Evolutionary conservation across 139 green algal genomes (phyloP).

Genomic region (Chlamydomonas sphaeroides): DNA sequence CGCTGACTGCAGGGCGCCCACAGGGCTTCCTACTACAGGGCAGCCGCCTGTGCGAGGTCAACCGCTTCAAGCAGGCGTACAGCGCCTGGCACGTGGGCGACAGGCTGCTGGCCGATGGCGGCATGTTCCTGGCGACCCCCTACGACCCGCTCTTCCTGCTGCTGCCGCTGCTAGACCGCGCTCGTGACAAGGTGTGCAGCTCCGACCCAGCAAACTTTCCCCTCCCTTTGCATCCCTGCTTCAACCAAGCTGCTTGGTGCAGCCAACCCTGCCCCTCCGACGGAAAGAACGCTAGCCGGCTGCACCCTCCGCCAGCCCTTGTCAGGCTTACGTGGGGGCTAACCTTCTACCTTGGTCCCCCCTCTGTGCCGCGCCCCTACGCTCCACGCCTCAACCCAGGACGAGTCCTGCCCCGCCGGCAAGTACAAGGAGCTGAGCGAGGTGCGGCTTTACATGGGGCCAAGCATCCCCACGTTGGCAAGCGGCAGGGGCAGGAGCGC

Average conservation of each 20-base stretch:
- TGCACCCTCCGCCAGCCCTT: background rate
- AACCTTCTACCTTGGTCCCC: no score
- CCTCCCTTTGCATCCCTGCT: no score
- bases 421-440: constrained; percentile 33
- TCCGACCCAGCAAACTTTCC: background rate
- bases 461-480: no score
- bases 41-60: constrained; percentile 11
- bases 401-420: background rate
- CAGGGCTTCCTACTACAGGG: constrained; percentile 9
- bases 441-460: no score
- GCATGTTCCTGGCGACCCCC: constrained; percentile 63
- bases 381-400: background rate
- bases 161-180: constrained; percentile 66
- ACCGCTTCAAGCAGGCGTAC: constrained; percentile 46
- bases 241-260: no score
- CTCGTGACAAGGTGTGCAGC: constrained; percentile 39
- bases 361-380: background rate
- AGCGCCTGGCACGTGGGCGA: constrained; percentile 33
- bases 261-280: no score
- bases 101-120: constrained; percentile 53
- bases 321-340: background rate
- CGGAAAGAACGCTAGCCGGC: background rate
- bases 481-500: no score
- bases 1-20: constrained; percentile 3
- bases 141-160: constrained; percentile 70